phyloP scores from a whole-genome alignment of 2,329 filamentous ascomycete genomes.

The Geosmithia putterillii region DNA sequence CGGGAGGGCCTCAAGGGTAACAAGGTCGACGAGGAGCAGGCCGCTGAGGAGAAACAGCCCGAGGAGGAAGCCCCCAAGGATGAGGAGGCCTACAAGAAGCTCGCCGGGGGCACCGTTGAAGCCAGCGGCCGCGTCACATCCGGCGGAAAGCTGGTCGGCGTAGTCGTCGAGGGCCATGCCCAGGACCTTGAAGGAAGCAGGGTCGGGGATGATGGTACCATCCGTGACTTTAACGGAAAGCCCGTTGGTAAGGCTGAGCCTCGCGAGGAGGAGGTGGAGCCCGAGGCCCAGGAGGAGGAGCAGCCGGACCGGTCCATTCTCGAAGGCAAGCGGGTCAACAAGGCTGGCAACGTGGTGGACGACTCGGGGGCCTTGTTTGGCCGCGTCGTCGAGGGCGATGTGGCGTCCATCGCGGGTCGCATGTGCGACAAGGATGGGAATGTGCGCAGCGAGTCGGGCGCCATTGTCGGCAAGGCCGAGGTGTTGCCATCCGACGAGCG shows the following conservation, averaged over 20 bases:
- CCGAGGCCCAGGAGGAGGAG: constrained; percentile 39
- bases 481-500: constrained; percentile 56
- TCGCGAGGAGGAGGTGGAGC: constrained; percentile 43
- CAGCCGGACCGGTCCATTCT: constrained; percentile 46
- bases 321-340: constrained; percentile 61
- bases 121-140: constrained; percentile 39
- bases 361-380: constrained; percentile 43
- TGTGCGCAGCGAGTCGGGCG: constrained; percentile 60
- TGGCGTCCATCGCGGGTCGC: constrained; percentile 50
- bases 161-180: constrained; percentile 49
- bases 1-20: constrained; percentile 19
- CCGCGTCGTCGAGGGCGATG: constrained; percentile 54
- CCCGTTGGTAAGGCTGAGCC: constrained; percentile 48
- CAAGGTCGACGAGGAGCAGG: constrained; percentile 46
- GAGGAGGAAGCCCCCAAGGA: constrained; percentile 35
- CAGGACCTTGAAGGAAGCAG: constrained; percentile 52
- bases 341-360: constrained; percentile 52
- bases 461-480: constrained; percentile 56
- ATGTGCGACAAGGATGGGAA: constrained; percentile 63
- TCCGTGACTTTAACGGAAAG: constrained; percentile 56
- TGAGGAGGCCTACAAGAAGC: constrained; percentile 43
- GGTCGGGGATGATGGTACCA: constrained; percentile 58
- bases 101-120: constrained; percentile 40
- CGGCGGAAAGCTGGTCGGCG: constrained; percentile 43
- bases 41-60: constrained; percentile 60